These are phyloP conservation scores for Diplodia seriata DNA, from an alignment of 2,329 filamentous ascomycete species.

Conservation along the genomic window DNA sequence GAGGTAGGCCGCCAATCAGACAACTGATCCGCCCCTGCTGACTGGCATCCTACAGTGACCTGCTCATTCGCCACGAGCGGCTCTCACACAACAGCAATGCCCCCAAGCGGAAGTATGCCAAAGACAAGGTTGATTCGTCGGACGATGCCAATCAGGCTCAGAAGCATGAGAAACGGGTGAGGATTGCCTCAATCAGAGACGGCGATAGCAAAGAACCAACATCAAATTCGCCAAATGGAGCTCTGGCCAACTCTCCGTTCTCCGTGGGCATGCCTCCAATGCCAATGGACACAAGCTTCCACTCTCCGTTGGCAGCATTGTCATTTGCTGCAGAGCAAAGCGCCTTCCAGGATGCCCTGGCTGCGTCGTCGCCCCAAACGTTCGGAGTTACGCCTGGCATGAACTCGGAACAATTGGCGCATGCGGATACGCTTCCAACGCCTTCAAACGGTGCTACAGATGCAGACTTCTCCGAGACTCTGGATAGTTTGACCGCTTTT, in stretches of 20 bases:
- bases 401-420: background rate
- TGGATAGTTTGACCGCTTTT: constrained; percentile 49
- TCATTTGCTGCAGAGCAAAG: constrained; percentile 21
- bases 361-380: background rate
- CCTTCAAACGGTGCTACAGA: constrained; percentile 33
- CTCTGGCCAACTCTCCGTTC: background rate
- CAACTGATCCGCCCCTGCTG: background rate
- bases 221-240: background rate
- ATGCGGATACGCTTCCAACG: background rate
- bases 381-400: constrained; percentile 5
- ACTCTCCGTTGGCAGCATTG: constrained; percentile 7
- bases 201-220: background rate
- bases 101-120: background rate
- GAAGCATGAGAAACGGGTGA: constrained; percentile 11
- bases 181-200: constrained; percentile 1
- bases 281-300: constrained; percentile 15
- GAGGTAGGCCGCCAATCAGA: constrained; percentile 42
- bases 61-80: constrained; percentile 51
- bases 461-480: constrained; percentile 39
- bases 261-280: background rate
- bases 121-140: constrained; percentile 29
- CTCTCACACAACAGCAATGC: constrained; percentile 47
- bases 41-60: constrained; percentile 40
- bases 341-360: constrained; percentile 17
- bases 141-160: constrained; percentile 35